Evolutionary conservation across 2,329 filamentous ascomycete species (phyloP), one percentile per base, ranked within the genome.

Genomic region (Ophiocordyceps sinensis): DNA sequence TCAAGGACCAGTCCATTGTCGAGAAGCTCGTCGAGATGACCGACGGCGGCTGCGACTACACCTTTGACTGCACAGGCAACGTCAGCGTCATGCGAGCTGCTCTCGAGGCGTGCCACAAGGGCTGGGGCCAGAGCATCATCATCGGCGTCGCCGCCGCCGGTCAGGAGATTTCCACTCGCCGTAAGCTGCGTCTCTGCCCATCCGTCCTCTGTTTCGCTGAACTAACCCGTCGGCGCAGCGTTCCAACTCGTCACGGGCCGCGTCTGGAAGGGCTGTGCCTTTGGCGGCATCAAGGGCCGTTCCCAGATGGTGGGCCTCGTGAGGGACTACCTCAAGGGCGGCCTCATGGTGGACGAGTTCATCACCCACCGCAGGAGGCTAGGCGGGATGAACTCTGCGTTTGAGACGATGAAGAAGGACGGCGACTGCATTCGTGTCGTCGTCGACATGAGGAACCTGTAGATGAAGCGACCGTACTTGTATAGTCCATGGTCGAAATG

Each of bases 171-270:
- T 73, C 81, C 49, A 96, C 89, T 41, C 75, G 89, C 62, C 88
- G 86, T 94, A 71, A 73, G 85, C 79, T 37, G 13, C 21, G 14
- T n/a, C 17, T 13, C 4, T 13, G 17, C 28, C 30, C 10, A 32
- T 29, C 28, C 19, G 7, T 13, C 37, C 21, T 43, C 39, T 28
- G 10, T 26, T 4, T 17, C 32, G 21, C 29, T n/a, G 43, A 43
- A 45, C 49, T 58, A 19, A 57, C 50, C 44, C 53, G 10, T 37
- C 36, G 17, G 17, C 29, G 42, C 51, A 93, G 85, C 91, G 60
- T 98, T 98, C 81, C 91, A 96, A 72, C 79, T 98, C 47, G 91
- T 98, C 52, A 98, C 91, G 36, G 91, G 91, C 45, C 87, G 91
- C 60, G 84, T 94, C 45, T 98, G 91, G 91, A 94, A 85, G 69